These are phyloP conservation scores for Penicillium frequentans DNA, from an alignment of 2,329 filamentous ascomycete species.

Conservation along the genomic window DNA sequence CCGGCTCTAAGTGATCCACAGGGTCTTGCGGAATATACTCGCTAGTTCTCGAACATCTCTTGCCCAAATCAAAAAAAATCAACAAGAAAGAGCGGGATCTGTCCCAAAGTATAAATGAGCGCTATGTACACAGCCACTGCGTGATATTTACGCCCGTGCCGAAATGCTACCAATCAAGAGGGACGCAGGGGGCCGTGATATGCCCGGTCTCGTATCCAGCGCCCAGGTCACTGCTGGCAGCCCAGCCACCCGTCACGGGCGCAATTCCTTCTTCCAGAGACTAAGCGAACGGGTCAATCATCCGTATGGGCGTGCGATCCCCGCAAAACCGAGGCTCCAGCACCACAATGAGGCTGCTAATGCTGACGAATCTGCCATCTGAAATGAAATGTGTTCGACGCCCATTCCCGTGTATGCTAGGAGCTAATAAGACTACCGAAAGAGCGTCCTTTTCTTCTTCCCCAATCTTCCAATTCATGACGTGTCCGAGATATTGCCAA, in stretches of 20 bases:
- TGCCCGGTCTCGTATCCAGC: conserved; percentile 17
- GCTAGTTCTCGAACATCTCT: background rate
- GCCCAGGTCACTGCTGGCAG: conserved; percentile 10
- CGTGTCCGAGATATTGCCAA: background rate
- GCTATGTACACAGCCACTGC: conserved; percentile 10
- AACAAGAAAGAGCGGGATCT: background rate
- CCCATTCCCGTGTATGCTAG: background rate
- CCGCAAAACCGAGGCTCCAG: conserved; percentile 1
- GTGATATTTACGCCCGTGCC: conserved; percentile 1
- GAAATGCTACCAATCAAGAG: conserved; percentile 13
- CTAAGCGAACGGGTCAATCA: background rate
- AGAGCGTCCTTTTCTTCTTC: background rate
- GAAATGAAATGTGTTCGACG: background rate
- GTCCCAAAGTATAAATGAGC: background rate
- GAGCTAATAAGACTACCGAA: background rate
- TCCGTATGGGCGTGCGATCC: conserved; percentile 1
- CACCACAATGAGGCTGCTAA: conserved; percentile 16
- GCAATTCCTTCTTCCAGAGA: conserved; percentile 3
- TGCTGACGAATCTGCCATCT: conserved; percentile 14
- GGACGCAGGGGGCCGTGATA: background rate
- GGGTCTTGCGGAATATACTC: background rate
- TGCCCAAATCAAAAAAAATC: background rate
- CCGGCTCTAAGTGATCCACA: background rate
- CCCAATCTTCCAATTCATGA: background rate
- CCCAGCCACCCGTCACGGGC: conserved; percentile 8